Evolutionary conservation across 441 rosid genomes (phyloP).

Genomic region (Omphalea diandra): DNA sequence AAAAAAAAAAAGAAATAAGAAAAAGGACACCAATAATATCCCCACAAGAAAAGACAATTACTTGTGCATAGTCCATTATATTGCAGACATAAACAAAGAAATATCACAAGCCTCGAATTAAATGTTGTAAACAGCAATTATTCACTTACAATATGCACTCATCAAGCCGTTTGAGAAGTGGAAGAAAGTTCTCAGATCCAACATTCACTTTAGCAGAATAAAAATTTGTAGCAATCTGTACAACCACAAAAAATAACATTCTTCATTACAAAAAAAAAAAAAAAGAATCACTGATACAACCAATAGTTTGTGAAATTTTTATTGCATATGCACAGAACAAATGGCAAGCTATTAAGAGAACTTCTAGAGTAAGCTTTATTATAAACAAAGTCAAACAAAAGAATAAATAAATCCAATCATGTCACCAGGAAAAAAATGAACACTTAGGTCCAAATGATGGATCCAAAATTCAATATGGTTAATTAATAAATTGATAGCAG

Average conservation of each 20-base stretch:
- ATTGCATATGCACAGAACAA: not conserved
- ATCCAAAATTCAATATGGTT: not conserved
- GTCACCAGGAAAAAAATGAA: not conserved
- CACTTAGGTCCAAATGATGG: not conserved
- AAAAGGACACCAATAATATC: slow-evolving; percentile 3
- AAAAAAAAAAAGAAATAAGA: slow-evolving; percentile 11
- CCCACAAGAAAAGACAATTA: not conserved
- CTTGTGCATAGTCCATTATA: not conserved
- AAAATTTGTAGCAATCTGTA: slow-evolving; percentile 87
- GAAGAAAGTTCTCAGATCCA: slow-evolving; percentile 79
- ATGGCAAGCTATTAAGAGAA: not conserved
- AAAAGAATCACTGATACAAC: not conserved
- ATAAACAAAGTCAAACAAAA: not conserved
- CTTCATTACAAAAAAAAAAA: slow-evolving; percentile 13
- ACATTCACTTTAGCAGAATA: slow-evolving; percentile 85
- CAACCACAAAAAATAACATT: slow-evolving; percentile 17
- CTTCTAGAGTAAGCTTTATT: not conserved
- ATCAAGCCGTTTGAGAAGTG: slow-evolving; percentile 86
- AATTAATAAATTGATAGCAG: not conserved
- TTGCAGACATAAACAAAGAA: not conserved
- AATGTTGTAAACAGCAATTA: not conserved
- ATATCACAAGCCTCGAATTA: not conserved
- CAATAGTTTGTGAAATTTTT: slow-evolving; percentile 1
- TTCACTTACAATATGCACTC: slow-evolving; percentile 90
- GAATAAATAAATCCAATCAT: too few species aligned